Conservation (phyloP, 2,329 filamentous ascomycete genomes). For the Sporothrix euskadiensis region DNA sequence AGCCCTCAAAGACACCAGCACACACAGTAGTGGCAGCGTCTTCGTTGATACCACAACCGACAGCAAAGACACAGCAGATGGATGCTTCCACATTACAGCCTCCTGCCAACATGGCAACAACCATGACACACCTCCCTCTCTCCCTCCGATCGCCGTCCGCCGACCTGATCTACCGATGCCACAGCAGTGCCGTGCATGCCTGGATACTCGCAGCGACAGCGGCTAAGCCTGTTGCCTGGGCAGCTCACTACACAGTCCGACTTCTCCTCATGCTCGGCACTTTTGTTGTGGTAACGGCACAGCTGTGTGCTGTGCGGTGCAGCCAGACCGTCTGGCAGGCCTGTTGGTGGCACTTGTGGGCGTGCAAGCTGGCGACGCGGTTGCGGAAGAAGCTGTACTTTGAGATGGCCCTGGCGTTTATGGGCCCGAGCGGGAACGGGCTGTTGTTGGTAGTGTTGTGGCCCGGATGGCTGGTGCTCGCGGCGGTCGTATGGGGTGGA, state of each 20-base stretch:
- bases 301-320: neutral
- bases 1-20: neutral
- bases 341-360: slow-evolving; percentile 26
- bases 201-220: neutral
- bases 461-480: slow-evolving; percentile 58
- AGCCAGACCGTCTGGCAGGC: slow-evolving; percentile 1
- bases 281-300: neutral
- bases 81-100: neutral
- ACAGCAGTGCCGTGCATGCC: slow-evolving; percentile 12
- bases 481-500: slow-evolving; percentile 41
- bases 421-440: slow-evolving; percentile 52
- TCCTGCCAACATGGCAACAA: neutral
- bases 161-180: slow-evolving; percentile 22
- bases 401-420: slow-evolving; percentile 54
- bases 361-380: slow-evolving; percentile 26
- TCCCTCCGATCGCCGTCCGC: slow-evolving; percentile 6
- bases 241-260: neutral
- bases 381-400: slow-evolving; percentile 37
- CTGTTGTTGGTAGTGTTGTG: slow-evolving; percentile 56
- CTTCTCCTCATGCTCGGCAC: neutral
- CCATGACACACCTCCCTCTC: neutral
- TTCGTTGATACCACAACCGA: neutral
- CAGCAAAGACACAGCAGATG: neutral
- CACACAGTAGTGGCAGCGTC: neutral
- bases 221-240: slow-evolving; percentile 1